A percentile compares a stretch with the other conserved stretches of the same genome.
Conservation (phyloP, 208 protist genomes). For the Borovskyia barvae region DNA sequence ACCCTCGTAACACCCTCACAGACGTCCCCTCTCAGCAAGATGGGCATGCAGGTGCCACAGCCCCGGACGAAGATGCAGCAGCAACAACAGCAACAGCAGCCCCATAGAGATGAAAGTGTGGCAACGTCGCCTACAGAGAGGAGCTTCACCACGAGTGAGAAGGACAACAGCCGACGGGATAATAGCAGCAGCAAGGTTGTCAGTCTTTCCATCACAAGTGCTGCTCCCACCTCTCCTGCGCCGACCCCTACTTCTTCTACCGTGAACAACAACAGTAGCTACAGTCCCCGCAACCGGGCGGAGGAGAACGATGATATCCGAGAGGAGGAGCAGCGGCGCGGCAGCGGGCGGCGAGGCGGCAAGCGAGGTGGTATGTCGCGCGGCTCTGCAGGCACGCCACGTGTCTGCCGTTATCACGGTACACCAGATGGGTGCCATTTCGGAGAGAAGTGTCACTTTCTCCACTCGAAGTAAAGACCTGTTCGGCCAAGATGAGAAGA, state of each 20-base stretch:
- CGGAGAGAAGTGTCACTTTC: conserved; percentile 40
- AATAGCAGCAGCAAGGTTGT: background rate
- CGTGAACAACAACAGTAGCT: conserved; percentile 1
- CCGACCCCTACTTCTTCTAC: background rate
- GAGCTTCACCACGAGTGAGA: conserved; percentile 21
- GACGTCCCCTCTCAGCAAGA: conserved; percentile 21
- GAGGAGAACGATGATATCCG: conserved; percentile 22
- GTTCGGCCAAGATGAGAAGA: too few species aligned
- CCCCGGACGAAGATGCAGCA: conserved; percentile 59
- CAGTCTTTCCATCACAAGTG: conserved; percentile 1
- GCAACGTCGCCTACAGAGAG: conserved; percentile 25
- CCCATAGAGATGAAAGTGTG: conserved; percentile 9
- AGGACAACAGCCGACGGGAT: conserved; percentile 26
- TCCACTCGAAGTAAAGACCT: conserved; percentile 25
- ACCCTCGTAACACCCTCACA: conserved; percentile 11
- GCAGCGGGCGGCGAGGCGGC: conserved; percentile 16
- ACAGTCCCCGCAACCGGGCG: conserved; percentile 8
- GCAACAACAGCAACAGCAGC: conserved; percentile 35
- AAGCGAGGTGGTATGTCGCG: conserved; percentile 17
- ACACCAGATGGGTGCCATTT: conserved; percentile 42
- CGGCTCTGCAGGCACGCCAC: conserved; percentile 10
- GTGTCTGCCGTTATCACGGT: conserved; percentile 32
- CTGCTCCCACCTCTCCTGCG: background rate
- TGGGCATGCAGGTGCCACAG: conserved; percentile 54
- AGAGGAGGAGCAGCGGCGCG: conserved; percentile 35